phyloP scores from a whole-genome alignment of 2,329 filamentous ascomycete species.

The Myriangium duriaei region DNA sequence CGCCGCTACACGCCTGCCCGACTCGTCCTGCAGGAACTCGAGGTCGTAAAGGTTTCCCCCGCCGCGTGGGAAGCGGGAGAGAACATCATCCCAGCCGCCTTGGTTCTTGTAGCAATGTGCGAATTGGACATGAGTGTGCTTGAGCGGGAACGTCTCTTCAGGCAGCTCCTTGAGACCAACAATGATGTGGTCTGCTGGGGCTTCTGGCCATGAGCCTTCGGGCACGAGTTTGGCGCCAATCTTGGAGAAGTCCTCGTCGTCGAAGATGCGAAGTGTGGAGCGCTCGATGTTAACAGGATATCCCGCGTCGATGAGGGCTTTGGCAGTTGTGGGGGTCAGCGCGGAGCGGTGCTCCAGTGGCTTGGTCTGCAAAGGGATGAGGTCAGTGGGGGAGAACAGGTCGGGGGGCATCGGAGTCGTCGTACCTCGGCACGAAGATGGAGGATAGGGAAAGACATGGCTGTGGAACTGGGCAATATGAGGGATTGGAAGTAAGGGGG shows the following conservation, averaged over 20 bases:
- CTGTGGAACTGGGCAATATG: too few relatives aligned
- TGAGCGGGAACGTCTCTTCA: constrained; percentile 51
- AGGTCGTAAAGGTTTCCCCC: constrained; percentile 71
- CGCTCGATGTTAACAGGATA: constrained; percentile 30
- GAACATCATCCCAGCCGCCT: constrained; percentile 63
- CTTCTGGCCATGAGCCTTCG: constrained; percentile 28
- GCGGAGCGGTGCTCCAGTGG: constrained; percentile 27
- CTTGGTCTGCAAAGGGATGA: constrained; percentile 20
- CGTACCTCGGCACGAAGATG: constrained; percentile 14
- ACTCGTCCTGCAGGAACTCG: constrained; percentile 69
- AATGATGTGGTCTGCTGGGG: constrained; percentile 28
- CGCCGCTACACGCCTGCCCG: constrained; percentile 56
- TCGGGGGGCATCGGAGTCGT: too few relatives aligned
- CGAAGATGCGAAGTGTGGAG: constrained; percentile 27
- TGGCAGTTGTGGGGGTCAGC: constrained; percentile 27
- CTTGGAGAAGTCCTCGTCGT: constrained; percentile 28
- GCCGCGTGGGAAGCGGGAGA: constrained; percentile 67
- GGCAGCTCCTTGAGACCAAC: constrained; percentile 31
- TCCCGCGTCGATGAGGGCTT: constrained; percentile 29
- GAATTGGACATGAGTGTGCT: constrained; percentile 45
- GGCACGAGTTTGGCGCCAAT: constrained; percentile 28
- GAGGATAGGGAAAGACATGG: constrained; percentile 13
- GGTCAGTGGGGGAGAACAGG: not conserved
- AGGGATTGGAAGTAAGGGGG: not conserved
- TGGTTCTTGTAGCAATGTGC: constrained; percentile 39